Base-by-base conservation (phyloP, 2,329 filamentous ascomycete genomes). In the Trichophyton simii region DNA sequence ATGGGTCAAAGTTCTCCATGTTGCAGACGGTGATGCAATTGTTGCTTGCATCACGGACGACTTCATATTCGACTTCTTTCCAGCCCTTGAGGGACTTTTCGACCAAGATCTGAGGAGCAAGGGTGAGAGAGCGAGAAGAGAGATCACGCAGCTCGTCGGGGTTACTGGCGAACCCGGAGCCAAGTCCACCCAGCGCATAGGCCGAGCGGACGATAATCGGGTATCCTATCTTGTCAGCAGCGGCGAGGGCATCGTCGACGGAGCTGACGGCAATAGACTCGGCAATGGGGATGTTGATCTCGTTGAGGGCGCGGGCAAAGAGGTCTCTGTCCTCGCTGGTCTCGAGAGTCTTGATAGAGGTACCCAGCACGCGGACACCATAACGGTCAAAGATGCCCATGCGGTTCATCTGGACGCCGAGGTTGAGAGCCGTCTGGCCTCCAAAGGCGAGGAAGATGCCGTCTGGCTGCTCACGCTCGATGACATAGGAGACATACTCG, bases 1-100 rank as follows among this genome's bases (percentile, higher is more conserved):
- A 84, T 66, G 94, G 94, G 72, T 97, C 94, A 70, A 97, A 97
- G 82, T 97, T 97, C 77, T 95, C 90, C 89, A 95, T 95, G 79
- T 95, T 97, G 82, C 92, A 97, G 68, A 97, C 92, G 2, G 92
- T 97, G 71, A 97, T 97, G 75, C 94, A 97, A 83, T 99, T 99
- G 82, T 97, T 95, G 75, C 89, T 87, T 60, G 90, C 92, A 75
- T 99, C 94, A 69, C 94, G 89, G 65, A 97, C 94, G 62, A 97
- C 94, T 77, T 97, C 94, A 72, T 97, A 99, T 76, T 99, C 94
- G 58, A 96, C 87, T 77, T 99, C 94, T 78, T 99, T 99, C 94
- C 94, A 99, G 75, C 94, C 94, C 82, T 96, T 97, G 68, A 99
- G 85, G 59, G 91, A 96, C 79, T 97, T 97, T 81, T 99, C 94